Evolutionary conservation across 2,329 filamentous ascomycete genomes (phyloP).

Genomic region (Trichophyton schoenleinii): DNA sequence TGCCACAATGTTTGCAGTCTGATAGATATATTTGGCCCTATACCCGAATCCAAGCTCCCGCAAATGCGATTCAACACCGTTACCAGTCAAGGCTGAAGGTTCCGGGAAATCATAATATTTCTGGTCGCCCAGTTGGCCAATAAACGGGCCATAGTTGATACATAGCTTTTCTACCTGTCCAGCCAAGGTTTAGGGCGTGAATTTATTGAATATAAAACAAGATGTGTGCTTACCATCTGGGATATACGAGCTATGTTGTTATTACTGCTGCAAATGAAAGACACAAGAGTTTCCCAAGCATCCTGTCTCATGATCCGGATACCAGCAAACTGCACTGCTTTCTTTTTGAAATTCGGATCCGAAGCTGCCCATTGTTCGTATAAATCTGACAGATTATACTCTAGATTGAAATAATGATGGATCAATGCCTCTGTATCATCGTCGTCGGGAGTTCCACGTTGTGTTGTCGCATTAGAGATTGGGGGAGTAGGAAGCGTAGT

Average conservation of each 20-base stretch:
- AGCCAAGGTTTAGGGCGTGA: not conserved
- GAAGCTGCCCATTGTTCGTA: slow-evolving; percentile 78
- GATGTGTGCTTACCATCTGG: slow-evolving; percentile 57
- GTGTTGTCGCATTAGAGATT: slow-evolving; percentile 19
- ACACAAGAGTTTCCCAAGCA: slow-evolving; percentile 85
- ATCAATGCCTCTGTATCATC: slow-evolving; percentile 66
- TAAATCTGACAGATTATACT: slow-evolving; percentile 58
- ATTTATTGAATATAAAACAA: not conserved
- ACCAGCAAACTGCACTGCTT: slow-evolving; percentile 75
- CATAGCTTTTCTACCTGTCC: slow-evolving; percentile 71
- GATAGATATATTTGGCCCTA: slow-evolving; percentile 78
- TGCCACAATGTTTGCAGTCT: slow-evolving; percentile 66
- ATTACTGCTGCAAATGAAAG: slow-evolving; percentile 97
- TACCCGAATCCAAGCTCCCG: slow-evolving; percentile 86
- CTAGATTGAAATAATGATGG: slow-evolving; percentile 75
- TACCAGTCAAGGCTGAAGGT: slow-evolving; percentile 58
- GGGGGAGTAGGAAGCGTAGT: slow-evolving; percentile 26
- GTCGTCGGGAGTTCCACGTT: slow-evolving; percentile 20
- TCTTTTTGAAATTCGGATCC: slow-evolving; percentile 79
- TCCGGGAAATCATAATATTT: slow-evolving; percentile 79
- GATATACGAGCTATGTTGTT: slow-evolving; percentile 95
- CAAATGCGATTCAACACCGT: slow-evolving; percentile 66
- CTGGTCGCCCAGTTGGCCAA: slow-evolving; percentile 57
- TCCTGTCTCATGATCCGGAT: slow-evolving; percentile 89
- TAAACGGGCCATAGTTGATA: slow-evolving; percentile 63